phyloP scores from a whole-genome alignment of 177 flowering plant genomes.

The Telopea speciosissima region DNA sequence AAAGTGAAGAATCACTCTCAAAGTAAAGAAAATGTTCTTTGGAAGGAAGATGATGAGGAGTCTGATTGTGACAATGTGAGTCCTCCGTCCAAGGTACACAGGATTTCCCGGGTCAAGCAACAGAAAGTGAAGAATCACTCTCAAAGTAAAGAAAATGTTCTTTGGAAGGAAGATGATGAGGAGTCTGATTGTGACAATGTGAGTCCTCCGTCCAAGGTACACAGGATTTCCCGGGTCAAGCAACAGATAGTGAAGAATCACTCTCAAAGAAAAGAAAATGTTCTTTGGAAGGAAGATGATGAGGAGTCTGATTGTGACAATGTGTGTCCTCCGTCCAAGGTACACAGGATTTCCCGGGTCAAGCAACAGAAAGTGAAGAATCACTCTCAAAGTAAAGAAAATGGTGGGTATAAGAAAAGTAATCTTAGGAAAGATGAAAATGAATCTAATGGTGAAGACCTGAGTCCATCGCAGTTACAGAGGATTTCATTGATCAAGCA shows the following conservation, averaged over 20 bases:
- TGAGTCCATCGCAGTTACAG: conserved; percentile 24
- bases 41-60: conserved; percentile 19
- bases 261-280: conserved; percentile 30
- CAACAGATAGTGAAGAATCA: conserved; percentile 18
- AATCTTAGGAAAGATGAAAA: conserved; percentile 12
- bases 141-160: conserved; percentile 31
- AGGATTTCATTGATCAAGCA: conserved; percentile 19
- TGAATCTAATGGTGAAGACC: conserved; percentile 26
- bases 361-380: conserved; percentile 16
- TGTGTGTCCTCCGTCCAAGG: conserved; percentile 25
- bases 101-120: conserved; percentile 19
- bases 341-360: conserved; percentile 17
- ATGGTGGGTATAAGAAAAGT: not conserved
- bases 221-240: conserved; percentile 17
- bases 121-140: conserved; percentile 17
- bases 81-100: conserved; percentile 25
- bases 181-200: conserved; percentile 27
- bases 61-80: conserved; percentile 26
- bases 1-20: conserved; percentile 20
- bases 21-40: conserved; percentile 30
- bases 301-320: conserved; percentile 28
- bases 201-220: conserved; percentile 25
- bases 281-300: conserved; percentile 16
- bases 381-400: conserved; percentile 32
- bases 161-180: conserved; percentile 18